Evolutionary conservation across 2,329 filamentous ascomycete genomes (phyloP).

Genomic region (Alternaria ventricosa): DNA sequence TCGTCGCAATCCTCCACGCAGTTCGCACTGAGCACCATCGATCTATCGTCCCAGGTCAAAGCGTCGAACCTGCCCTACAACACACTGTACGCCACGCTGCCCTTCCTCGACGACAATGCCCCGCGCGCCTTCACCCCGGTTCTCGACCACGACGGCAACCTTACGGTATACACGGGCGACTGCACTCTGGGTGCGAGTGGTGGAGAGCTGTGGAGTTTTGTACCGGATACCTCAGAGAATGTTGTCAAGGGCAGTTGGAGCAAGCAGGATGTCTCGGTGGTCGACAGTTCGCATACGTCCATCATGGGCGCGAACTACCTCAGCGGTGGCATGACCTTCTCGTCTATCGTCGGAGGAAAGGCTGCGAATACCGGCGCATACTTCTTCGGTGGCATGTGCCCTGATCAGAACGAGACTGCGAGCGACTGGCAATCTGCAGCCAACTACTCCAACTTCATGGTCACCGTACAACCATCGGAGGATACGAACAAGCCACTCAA

Average conservation of each 20-base stretch:
- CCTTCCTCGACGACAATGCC: constrained; percentile 64
- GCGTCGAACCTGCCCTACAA: constrained; percentile 53
- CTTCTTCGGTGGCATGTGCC: constrained; percentile 91
- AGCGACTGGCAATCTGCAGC: constrained; percentile 70
- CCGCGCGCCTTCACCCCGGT: constrained; percentile 70
- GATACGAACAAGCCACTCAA: constrained; percentile 46
- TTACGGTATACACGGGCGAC: constrained; percentile 76
- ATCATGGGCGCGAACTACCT: constrained; percentile 63
- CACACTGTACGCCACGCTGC: constrained; percentile 64
- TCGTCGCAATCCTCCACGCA: constrained; percentile 53
- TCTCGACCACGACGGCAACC: constrained; percentile 70
- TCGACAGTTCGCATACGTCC: constrained; percentile 41
- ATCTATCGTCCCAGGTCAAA: constrained; percentile 66
- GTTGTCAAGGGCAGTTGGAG: constrained; percentile 64
- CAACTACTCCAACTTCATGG: constrained; percentile 81
- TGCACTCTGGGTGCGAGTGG: constrained; percentile 64
- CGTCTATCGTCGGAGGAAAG: constrained; percentile 62
- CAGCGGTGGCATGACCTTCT: constrained; percentile 70
- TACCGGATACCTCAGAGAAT: constrained; percentile 51
- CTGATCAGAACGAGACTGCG: constrained; percentile 46
- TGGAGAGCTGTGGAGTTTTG: constrained; percentile 72
- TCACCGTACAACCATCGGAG: constrained; percentile 63
- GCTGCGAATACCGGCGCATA: constrained; percentile 67
- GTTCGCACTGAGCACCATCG: constrained; percentile 67
- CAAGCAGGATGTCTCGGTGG: constrained; percentile 49